A percentile compares a stretch with the other conserved stretches of the same genome.
These are phyloP conservation scores for Fusarium bactridioides DNA, from an alignment of 2,329 filamentous ascomycete genomes.

Conservation along the genomic window DNA sequence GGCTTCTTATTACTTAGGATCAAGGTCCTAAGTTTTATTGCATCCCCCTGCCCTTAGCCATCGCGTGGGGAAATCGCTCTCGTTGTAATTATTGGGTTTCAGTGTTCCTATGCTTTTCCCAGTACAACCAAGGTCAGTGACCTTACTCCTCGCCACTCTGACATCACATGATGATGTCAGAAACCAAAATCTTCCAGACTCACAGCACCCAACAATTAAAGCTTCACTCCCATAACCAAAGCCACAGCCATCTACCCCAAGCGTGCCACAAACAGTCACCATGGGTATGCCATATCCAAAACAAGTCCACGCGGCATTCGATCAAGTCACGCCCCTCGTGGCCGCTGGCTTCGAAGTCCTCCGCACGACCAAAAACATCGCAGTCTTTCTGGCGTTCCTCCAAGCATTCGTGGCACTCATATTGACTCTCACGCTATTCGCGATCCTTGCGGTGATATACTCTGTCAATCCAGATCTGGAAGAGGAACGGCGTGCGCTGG, in stretches of 20 bases:
- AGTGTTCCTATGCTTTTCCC: neutral
- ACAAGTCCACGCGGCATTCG: conserved; percentile 10
- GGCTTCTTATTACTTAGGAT: no score
- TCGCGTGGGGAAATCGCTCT: neutral
- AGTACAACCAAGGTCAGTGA: neutral
- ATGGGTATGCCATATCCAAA: conserved; percentile 20
- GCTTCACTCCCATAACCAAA: no score
- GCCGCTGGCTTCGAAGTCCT: conserved; percentile 15
- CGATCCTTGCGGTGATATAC: conserved; percentile 8
- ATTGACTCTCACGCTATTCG: neutral
- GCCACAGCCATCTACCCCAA: fast-evolving
- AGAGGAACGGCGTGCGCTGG: neutral
- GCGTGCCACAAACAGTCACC: neutral
- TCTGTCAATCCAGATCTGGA: conserved; percentile 15
- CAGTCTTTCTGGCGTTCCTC: neutral
- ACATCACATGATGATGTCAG: neutral
- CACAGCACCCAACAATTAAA: fast-evolving
- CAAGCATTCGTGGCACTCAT: neutral
- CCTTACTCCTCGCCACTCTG: neutral
- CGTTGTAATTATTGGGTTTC: neutral
- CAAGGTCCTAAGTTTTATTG: no score
- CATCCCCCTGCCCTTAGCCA: no score
- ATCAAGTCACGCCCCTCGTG: conserved; percentile 6
- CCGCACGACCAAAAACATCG: conserved; percentile 15
- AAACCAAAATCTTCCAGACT: no score